Conservation (phyloP, 306 rosid species). For the Cicer arietinum region DNA sequence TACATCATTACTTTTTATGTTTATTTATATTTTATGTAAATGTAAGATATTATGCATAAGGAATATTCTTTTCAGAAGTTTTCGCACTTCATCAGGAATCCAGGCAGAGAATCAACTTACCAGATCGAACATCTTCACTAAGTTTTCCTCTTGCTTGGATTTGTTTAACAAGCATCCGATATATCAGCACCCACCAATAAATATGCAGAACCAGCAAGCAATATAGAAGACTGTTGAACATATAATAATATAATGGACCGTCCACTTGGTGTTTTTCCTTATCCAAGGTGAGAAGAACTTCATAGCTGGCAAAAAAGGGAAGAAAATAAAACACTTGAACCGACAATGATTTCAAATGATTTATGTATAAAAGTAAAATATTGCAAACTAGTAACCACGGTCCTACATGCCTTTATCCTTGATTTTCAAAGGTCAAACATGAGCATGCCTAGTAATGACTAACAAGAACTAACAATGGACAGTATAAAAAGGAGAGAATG, state of each 20-base stretch:
- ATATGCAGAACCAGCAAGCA: constrained; percentile 90
- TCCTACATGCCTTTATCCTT: constrained; percentile 6
- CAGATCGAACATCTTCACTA: constrained; percentile 97
- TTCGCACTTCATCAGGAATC: constrained; percentile 24
- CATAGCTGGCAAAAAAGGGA: constrained; percentile 72
- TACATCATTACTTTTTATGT: neutral
- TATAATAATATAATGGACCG: constrained; percentile 89
- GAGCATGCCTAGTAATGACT: neutral
- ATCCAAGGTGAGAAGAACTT: constrained; percentile 83
- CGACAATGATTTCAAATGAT: constrained; percentile 3
- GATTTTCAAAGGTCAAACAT: constrained; percentile 5
- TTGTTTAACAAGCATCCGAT: constrained; percentile 96
- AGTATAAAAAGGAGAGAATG: neutral
- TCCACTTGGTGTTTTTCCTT: constrained; percentile 69
- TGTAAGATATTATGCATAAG: constrained; percentile 20
- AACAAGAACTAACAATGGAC: constrained; percentile 22
- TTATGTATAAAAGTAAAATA: constrained; percentile 32
- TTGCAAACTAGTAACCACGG: constrained; percentile 28
- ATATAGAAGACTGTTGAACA: constrained; percentile 85
- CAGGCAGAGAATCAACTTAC: constrained; percentile 57
- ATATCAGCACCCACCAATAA: constrained; percentile 97
- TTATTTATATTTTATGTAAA: constrained; percentile 7
- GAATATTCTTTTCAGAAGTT: constrained; percentile 21
- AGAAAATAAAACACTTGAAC: constrained; percentile 26
- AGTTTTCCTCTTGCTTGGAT: constrained; percentile 86